Percentiles rank a stretch among this genome's conserved stretches.
Conservation (phyloP, 345 rosid species). For the Hirschfeldia incana region DNA sequence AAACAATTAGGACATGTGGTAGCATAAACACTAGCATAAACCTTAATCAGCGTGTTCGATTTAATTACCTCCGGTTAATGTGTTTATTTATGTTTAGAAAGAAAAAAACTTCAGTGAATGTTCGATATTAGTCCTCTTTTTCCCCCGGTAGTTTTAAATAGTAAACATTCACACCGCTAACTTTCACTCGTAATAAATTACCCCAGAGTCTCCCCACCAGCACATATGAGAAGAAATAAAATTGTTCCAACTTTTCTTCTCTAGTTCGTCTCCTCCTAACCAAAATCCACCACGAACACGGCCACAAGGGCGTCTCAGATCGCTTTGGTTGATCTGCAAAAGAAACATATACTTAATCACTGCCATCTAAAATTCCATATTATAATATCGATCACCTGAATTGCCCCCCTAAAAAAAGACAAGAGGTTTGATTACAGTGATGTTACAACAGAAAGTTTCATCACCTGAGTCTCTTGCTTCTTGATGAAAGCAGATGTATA, state of each 20-base stretch:
- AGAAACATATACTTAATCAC: neutral
- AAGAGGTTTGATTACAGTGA: neutral
- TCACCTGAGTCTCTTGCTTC: conserved; percentile 26
- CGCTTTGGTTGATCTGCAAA: neutral
- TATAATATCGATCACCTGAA: neutral
- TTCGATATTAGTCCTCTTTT: neutral
- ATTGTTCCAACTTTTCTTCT: too few relatives aligned
- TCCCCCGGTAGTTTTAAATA: neutral
- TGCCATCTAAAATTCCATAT: neutral
- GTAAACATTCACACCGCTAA: neutral
- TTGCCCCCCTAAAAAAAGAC: neutral
- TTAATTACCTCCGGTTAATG: too few relatives aligned
- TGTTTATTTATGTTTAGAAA: too few relatives aligned
- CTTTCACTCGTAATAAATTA: neutral
- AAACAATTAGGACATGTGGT: too few relatives aligned
- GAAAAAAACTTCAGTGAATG: neutral
- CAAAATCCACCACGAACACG: neutral
- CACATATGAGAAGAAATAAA: neutral
- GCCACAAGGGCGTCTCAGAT: neutral
- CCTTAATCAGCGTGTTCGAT: too few relatives aligned
- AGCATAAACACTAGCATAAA: too few relatives aligned
- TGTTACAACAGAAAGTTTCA: too few relatives aligned
- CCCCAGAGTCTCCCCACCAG: neutral
- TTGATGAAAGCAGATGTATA: conserved; percentile 3
- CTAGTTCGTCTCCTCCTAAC: neutral